phyloP scores from a whole-genome alignment of 805 yeast genomes.

The Peterozyma toletana region DNA sequence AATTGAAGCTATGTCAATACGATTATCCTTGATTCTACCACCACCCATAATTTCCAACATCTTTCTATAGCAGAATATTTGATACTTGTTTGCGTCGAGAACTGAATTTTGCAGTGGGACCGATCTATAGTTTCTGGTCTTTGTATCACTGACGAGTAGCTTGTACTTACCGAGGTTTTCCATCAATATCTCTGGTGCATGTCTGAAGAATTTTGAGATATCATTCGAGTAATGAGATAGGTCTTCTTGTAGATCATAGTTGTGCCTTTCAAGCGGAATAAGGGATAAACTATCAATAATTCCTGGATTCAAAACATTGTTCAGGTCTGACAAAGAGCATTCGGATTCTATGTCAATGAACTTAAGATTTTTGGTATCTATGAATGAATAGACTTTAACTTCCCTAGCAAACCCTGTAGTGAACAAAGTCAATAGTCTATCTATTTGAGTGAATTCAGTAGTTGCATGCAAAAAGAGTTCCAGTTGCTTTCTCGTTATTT shows the following conservation, averaged over 20 bases:
- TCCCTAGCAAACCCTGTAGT: slow-evolving; percentile 54
- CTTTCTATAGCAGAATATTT: slow-evolving; percentile 51
- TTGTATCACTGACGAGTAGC: slow-evolving; percentile 45
- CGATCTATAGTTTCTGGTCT: slow-evolving; percentile 41
- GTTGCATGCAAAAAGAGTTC: slow-evolving; percentile 29
- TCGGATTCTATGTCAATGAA: slow-evolving; percentile 7
- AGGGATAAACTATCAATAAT: slow-evolving; percentile 45
- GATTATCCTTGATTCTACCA: neutral
- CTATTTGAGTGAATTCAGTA: slow-evolving; percentile 15
- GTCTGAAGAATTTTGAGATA: slow-evolving; percentile 12
- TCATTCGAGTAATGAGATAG: slow-evolving; percentile 10
- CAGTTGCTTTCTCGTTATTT: slow-evolving; percentile 16
- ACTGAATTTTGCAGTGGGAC: slow-evolving; percentile 47
- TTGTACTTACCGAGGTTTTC: slow-evolving; percentile 8
- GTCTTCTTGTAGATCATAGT: slow-evolving; percentile 16
- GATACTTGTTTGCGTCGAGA: slow-evolving; percentile 41
- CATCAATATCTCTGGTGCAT: slow-evolving; percentile 3
- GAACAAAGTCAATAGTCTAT: slow-evolving; percentile 33
- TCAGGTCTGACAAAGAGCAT: slow-evolving; percentile 8
- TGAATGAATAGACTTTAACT: slow-evolving; percentile 45
- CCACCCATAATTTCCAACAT: slow-evolving; percentile 34
- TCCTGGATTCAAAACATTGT: slow-evolving; percentile 49
- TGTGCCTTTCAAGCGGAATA: slow-evolving; percentile 12
- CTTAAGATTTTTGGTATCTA: slow-evolving; percentile 22
- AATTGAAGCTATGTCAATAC: neutral